A percentile compares a stretch with the other conserved stretches of the same genome.
Conservation (phyloP, 805 yeast species). For the Lachancea lanzarotensis region DNA sequence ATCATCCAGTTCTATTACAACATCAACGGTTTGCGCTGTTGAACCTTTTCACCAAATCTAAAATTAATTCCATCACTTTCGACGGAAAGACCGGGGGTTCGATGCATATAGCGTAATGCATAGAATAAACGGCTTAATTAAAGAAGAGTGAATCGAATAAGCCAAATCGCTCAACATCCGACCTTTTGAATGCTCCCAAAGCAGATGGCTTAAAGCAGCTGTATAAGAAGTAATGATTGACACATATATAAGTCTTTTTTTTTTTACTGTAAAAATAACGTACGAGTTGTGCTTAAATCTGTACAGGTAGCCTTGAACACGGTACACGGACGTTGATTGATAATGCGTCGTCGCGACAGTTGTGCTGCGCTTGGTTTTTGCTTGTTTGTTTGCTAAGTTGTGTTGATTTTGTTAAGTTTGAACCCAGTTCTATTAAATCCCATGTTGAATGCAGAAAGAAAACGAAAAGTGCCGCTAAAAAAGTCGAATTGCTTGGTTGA, state of each 20-base stretch:
- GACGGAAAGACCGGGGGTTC: background rate
- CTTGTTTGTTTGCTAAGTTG: background rate
- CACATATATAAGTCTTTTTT: background rate
- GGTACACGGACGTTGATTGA: conserved; percentile 2
- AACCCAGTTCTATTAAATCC: conserved; percentile 11
- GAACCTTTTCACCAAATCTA: background rate
- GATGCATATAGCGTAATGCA: background rate
- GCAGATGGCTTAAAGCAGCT: too few species aligned
- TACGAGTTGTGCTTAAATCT: background rate
- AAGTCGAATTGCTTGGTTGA: background rate
- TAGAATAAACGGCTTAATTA: background rate
- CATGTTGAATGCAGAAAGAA: conserved; percentile 23
- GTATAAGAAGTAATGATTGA: too few species aligned
- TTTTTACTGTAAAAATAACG: background rate
- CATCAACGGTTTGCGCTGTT: background rate
- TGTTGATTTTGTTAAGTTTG: background rate
- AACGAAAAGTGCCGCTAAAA: conserved; percentile 1
- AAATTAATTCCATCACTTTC: background rate
- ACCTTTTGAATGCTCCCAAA: too few species aligned
- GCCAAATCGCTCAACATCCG: too few species aligned
- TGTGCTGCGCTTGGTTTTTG: background rate
- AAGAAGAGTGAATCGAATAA: too few species aligned
- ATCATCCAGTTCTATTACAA: too few species aligned
- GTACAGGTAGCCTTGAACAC: background rate
- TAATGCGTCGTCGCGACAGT: too few species aligned